A percentile compares a stretch with the other conserved stretches of the same genome.
These are phyloP conservation scores for Durio zibethinus DNA, from an alignment of 345 rosid species.

Conservation along the genomic window DNA sequence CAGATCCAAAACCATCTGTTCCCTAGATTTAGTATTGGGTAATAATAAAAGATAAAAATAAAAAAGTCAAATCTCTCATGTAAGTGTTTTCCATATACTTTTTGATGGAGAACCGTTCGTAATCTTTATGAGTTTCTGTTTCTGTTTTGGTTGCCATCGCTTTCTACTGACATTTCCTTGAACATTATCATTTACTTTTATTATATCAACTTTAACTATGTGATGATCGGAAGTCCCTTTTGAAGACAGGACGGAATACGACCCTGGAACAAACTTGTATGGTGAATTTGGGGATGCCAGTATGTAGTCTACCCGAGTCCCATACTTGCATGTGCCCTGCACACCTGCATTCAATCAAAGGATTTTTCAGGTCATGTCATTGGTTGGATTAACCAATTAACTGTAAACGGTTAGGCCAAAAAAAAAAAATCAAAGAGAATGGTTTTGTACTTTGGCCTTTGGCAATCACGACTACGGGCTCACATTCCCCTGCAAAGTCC, in stretches of 20 bases:
- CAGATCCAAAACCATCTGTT: neutral
- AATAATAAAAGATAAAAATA: neutral
- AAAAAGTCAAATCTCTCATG: no score
- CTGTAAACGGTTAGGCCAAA: neutral
- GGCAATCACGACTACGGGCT: slow-evolving; percentile 82
- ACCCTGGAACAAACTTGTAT: slow-evolving; percentile 75
- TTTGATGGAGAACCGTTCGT: slow-evolving; percentile 37
- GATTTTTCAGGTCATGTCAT: neutral
- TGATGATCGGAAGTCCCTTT: slow-evolving; percentile 98
- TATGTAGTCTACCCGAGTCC: slow-evolving; percentile 87
- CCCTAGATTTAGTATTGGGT: neutral
- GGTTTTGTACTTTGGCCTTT: slow-evolving; percentile 79
- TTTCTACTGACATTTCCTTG: slow-evolving; percentile 19
- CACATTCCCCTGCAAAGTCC: slow-evolving; percentile 91
- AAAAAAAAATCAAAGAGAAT: neutral
- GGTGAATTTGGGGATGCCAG: slow-evolving; percentile 74
- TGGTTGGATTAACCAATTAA: neutral
- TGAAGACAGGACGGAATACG: slow-evolving; percentile 82
- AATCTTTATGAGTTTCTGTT: slow-evolving; percentile 46
- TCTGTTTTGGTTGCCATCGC: slow-evolving; percentile 36
- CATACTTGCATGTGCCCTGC: slow-evolving; percentile 97
- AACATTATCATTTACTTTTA: slow-evolving; percentile 22
- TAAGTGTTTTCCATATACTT: slow-evolving; percentile 57
- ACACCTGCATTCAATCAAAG: slow-evolving; percentile 46
- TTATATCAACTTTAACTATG: slow-evolving; percentile 78